phyloP scores from a whole-genome alignment of 2,329 filamentous ascomycete genomes.

The Fusarium bactridioides region DNA sequence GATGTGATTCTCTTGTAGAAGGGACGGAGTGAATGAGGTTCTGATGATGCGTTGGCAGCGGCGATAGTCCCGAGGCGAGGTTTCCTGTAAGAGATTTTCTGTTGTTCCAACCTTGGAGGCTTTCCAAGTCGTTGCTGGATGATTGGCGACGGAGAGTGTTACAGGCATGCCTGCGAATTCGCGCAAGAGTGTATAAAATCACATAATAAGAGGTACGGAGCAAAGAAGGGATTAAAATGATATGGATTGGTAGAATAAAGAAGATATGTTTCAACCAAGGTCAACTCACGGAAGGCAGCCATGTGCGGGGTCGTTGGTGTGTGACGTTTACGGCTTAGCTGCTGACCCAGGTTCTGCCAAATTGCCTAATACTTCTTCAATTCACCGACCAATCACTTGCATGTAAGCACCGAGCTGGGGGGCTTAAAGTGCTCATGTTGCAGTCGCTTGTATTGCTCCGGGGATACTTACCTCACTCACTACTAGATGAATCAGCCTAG shows the following conservation, averaged over 20 bases:
- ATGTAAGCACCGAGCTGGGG: no score
- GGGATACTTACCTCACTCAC: no score
- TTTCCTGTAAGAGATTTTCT: rapidly evolving
- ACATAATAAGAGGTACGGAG: neutral
- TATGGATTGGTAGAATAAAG: neutral
- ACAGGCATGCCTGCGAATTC: neutral
- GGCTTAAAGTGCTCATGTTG: no score
- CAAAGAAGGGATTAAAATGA: rapidly evolving
- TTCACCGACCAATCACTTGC: no score
- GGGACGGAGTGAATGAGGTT: neutral
- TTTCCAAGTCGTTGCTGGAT: neutral
- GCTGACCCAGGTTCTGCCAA: no score
- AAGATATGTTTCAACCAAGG: neutral
- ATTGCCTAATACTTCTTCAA: no score
- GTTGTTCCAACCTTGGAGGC: neutral
- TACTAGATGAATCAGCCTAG: no score
- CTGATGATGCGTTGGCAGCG: neutral
- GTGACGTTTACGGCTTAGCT: neutral
- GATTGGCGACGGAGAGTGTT: neutral
- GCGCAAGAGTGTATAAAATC: neutral
- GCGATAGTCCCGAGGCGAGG: neutral
- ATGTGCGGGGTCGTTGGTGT: neutral
- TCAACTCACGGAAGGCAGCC: neutral
- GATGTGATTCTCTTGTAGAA: neutral
- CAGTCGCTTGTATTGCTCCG: no score